Evolutionary conservation across 2,329 filamentous ascomycete species (phyloP).

Genomic region (Endoconidiophora laricicola): DNA sequence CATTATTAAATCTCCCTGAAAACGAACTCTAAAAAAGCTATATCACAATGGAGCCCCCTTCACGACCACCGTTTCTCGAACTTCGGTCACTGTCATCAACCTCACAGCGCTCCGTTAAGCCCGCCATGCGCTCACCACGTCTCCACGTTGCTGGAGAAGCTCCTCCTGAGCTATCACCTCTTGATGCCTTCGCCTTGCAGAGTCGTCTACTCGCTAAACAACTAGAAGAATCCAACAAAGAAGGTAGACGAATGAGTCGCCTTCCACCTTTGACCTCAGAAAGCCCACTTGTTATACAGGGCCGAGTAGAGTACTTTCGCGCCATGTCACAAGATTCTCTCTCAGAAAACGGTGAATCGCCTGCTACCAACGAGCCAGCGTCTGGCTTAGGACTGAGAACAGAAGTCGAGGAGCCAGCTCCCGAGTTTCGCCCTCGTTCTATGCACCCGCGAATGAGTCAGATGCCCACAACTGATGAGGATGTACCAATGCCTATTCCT

Average conservation of each 20-base stretch:
- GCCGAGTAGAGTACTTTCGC: conserved; percentile 66
- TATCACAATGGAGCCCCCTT: conserved; percentile 32
- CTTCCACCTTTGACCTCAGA: conserved; percentile 69
- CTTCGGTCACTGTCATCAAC: conserved; percentile 39
- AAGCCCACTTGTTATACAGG: conserved; percentile 59
- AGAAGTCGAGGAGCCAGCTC: conserved; percentile 41
- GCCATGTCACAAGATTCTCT: conserved; percentile 49
- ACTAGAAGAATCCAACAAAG: conserved; percentile 60
- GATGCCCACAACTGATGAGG: conserved; percentile 29
- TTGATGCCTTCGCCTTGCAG: conserved; percentile 89
- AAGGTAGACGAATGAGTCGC: conserved; percentile 66
- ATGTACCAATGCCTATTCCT: conserved; percentile 13
- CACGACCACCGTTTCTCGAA: conserved; percentile 37
- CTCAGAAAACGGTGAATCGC: conserved; percentile 17
- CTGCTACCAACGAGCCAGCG: conserved; percentile 15
- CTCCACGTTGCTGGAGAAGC: conserved; percentile 63
- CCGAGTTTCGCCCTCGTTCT: conserved; percentile 45
- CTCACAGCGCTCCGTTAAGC: conserved; percentile 27
- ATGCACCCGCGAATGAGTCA: conserved; percentile 61
- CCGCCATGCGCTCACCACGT: conserved; percentile 53
- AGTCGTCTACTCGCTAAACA: conserved; percentile 76
- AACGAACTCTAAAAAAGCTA: not conserved
- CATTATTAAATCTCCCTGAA: too few relatives aligned
- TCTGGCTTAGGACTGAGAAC: conserved; percentile 33
- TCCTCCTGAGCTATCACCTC: conserved; percentile 78